These are phyloP conservation scores for Cucumis melo DNA, from an alignment of 306 rosid genomes.

Conservation along the genomic window DNA sequence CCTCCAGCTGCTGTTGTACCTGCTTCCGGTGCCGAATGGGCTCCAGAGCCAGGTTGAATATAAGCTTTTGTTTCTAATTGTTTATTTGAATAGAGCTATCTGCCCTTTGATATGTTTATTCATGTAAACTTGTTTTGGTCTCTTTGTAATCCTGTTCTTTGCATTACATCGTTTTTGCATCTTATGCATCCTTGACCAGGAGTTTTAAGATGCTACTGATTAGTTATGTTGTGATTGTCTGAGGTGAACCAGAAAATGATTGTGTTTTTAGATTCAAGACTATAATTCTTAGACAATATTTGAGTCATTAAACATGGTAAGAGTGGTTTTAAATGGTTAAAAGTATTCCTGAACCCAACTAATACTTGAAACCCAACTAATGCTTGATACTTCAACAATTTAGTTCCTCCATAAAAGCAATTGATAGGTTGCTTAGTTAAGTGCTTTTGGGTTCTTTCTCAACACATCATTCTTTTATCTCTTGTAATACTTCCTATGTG, in stretches of 20 bases:
- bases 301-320: neutral
- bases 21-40: slow-evolving; percentile 15
- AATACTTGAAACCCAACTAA: too few relatives aligned
- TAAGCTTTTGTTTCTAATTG: neutral
- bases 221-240: neutral
- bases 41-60: slow-evolving; percentile 18
- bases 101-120: too few relatives aligned
- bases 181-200: neutral
- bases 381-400: too few relatives aligned
- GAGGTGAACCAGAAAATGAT: neutral
- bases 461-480: too few relatives aligned
- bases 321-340: too few relatives aligned
- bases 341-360: neutral
- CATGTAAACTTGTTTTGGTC: neutral
- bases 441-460: neutral
- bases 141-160: neutral
- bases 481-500: too few relatives aligned
- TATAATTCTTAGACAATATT: neutral
- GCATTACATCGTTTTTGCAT: neutral
- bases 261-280: too few relatives aligned
- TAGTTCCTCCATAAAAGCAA: neutral
- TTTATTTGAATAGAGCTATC: neutral
- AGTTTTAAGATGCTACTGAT: neutral
- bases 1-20: slow-evolving; percentile 8
- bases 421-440: neutral